A percentile compares a stretch with the other conserved stretches of the same genome.
phyloP scores from a whole-genome alignment of 208 protist genomes.

The Leishmania gerbilli region DNA sequence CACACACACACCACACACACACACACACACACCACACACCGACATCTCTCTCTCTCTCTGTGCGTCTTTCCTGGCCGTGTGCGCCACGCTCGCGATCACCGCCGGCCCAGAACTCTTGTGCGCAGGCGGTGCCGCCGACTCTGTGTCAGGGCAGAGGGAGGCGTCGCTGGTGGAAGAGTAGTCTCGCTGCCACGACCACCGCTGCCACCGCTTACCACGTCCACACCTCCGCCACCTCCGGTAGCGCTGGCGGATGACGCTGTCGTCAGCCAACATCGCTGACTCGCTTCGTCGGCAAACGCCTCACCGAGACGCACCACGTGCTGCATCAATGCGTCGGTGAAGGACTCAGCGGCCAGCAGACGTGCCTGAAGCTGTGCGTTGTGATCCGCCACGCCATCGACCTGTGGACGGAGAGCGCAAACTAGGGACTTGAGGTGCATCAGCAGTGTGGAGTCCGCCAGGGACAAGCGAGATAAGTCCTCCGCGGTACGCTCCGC shows the following conservation, averaged over 20 bases:
- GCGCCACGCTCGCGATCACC: neutral
- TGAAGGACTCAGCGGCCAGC: conserved; percentile 5
- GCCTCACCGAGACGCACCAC: conserved; percentile 13
- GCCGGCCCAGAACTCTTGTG: neutral
- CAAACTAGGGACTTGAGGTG: conserved; percentile 21
- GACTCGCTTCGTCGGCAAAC: conserved; percentile 21
- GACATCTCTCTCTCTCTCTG: neutral
- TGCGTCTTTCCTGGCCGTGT: neutral
- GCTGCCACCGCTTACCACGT: neutral
- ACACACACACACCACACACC: neutral
- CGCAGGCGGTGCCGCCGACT: conserved; percentile 12
- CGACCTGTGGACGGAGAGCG: conserved; percentile 22
- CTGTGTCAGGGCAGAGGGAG: conserved; percentile 1
- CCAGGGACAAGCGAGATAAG: conserved; percentile 4
- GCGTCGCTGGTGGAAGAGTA: neutral
- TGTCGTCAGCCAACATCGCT: neutral
- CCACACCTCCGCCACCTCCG: neutral
- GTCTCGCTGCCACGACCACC: neutral
- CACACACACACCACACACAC: neutral
- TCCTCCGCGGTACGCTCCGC: conserved; percentile 10
- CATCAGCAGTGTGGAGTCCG: conserved; percentile 11
- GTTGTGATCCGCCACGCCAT: conserved; percentile 22
- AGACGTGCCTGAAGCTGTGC: conserved; percentile 24
- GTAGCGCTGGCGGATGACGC: neutral
- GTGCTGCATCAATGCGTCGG: conserved; percentile 21